These are phyloP conservation scores for Pyrenophora graminea DNA, from an alignment of 2,329 filamentous ascomycete species.

Conservation along the genomic window DNA sequence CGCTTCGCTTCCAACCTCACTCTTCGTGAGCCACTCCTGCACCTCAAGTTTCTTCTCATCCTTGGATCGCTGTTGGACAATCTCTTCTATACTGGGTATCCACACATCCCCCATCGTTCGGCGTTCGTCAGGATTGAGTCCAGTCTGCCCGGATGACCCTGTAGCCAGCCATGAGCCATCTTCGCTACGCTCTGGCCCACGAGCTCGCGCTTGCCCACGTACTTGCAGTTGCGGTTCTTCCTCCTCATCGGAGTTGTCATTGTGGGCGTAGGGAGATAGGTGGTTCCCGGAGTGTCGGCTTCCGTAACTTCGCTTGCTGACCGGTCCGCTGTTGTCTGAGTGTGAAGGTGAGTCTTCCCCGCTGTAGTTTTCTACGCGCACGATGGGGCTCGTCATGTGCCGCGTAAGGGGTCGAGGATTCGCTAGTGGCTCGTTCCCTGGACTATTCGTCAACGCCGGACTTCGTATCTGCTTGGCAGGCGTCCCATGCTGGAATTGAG, in stretches of 20 bases:
- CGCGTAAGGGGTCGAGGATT: slow-evolving; percentile 33
- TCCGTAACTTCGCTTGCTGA: slow-evolving; percentile 44
- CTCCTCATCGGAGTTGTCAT: slow-evolving; percentile 40
- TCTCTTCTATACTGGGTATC: slow-evolving; percentile 56
- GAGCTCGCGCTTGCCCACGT: slow-evolving; percentile 37
- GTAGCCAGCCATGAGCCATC: slow-evolving; percentile 55
- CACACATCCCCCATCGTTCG: slow-evolving; percentile 47
- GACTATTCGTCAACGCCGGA: slow-evolving; percentile 46
- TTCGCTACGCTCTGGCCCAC: slow-evolving; percentile 42
- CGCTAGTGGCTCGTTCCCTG: slow-evolving; percentile 32
- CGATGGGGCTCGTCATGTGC: slow-evolving; percentile 47
- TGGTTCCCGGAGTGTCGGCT: slow-evolving; percentile 44
- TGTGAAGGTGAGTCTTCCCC: slow-evolving; percentile 42
- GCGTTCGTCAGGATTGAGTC: slow-evolving; percentile 54
- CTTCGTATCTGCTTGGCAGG: slow-evolving; percentile 44
- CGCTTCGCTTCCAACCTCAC: slow-evolving; percentile 53
- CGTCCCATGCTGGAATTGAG: slow-evolving; percentile 30
- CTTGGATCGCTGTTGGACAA: slow-evolving; percentile 52
- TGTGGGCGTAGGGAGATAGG: slow-evolving; percentile 44
- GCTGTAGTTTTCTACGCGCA: slow-evolving; percentile 46
- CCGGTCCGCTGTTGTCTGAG: slow-evolving; percentile 39
- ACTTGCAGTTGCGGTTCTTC: slow-evolving; percentile 31
- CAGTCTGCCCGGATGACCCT: slow-evolving; percentile 47
- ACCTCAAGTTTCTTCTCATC: slow-evolving; percentile 60
- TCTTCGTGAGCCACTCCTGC: slow-evolving; percentile 56